These are phyloP conservation scores for Trichoderma semiorbis DNA, from an alignment of 2,329 filamentous ascomycete species.

Conservation along the genomic window DNA sequence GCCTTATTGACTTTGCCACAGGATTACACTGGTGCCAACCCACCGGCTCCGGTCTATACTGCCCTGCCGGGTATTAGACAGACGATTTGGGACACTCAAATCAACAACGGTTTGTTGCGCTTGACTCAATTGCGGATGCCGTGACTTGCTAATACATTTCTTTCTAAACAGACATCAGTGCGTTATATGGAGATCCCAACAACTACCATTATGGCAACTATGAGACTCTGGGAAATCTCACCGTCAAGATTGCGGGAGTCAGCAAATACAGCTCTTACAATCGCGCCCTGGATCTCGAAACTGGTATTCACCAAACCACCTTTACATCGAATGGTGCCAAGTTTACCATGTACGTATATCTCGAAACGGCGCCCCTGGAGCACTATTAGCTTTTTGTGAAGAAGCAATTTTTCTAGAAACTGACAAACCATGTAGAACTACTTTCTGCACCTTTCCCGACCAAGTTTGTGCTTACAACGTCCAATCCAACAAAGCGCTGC, in stretches of 20 bases:
- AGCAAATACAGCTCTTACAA: slow-evolving; percentile 15
- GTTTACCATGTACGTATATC: slow-evolving; percentile 22
- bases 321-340: slow-evolving; percentile 13
- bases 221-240: slow-evolving; percentile 22
- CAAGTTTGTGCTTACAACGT: slow-evolving; percentile 30
- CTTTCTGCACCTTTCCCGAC: slow-evolving; percentile 44
- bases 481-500: slow-evolving; percentile 29
- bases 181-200: slow-evolving; percentile 17
- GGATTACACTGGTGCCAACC: slow-evolving; percentile 23
- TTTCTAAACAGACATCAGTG: slow-evolving; percentile 16
- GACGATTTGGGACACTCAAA: slow-evolving; percentile 20
- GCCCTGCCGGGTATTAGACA: slow-evolving; percentile 20
- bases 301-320: slow-evolving; percentile 11
- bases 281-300: slow-evolving; percentile 19
- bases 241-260: slow-evolving; percentile 18
- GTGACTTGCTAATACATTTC: not conserved
- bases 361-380: not conserved
- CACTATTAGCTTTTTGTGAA: not conserved
- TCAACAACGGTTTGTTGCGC: slow-evolving; percentile 3
- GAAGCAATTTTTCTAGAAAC: not conserved
- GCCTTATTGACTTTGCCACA: not conserved
- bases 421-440: slow-evolving; percentile 6
- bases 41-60: not conserved
- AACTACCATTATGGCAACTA: slow-evolving; percentile 21
- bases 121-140: not conserved